These are phyloP conservation scores for Nicotiana noctiflora DNA, from an alignment of 257 asterid species.

Conservation along the genomic window DNA sequence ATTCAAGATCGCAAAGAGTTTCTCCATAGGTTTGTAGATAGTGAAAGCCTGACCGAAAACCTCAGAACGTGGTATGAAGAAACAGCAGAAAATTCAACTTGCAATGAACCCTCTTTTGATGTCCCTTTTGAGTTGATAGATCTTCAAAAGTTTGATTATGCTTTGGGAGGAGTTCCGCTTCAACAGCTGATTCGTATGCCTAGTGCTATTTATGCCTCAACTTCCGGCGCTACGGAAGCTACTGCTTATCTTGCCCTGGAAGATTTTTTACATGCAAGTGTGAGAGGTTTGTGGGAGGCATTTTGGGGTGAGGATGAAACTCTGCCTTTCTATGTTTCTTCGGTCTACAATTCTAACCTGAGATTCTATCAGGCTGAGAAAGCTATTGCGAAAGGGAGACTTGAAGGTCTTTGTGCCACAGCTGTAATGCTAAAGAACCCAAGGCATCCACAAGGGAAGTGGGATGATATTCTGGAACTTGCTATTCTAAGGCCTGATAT, in stretches of 20 bases:
- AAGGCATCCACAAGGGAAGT: constrained; percentile 92
- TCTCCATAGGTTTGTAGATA: constrained; percentile 72
- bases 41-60: constrained; percentile 42
- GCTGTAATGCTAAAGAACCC: constrained; percentile 92
- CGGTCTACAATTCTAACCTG: constrained; percentile 50
- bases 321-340: constrained; percentile 78
- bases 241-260: constrained; percentile 88
- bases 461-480: constrained; percentile 89
- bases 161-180: constrained; percentile 78
- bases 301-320: constrained; percentile 74
- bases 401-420: constrained; percentile 74
- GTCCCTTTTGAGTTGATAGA: constrained; percentile 90
- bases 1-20: constrained; percentile 70
- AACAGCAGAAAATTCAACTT: constrained; percentile 27
- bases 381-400: constrained; percentile 76
- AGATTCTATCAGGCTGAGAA: constrained; percentile 81
- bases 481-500: constrained; percentile 71
- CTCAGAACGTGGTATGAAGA: constrained; percentile 60
- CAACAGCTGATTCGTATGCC: constrained; percentile 97
- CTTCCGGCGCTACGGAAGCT: constrained; percentile 57
- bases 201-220: constrained; percentile 63
- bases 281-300: constrained; percentile 80
- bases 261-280: constrained; percentile 82
- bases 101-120: constrained; percentile 33
- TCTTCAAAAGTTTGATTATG: constrained; percentile 91